Percentiles rank a stretch among this genome's conserved stretches.
phyloP scores from a whole-genome alignment of 768 basidiomycete species.

The Leccinum aurantiacum region DNA sequence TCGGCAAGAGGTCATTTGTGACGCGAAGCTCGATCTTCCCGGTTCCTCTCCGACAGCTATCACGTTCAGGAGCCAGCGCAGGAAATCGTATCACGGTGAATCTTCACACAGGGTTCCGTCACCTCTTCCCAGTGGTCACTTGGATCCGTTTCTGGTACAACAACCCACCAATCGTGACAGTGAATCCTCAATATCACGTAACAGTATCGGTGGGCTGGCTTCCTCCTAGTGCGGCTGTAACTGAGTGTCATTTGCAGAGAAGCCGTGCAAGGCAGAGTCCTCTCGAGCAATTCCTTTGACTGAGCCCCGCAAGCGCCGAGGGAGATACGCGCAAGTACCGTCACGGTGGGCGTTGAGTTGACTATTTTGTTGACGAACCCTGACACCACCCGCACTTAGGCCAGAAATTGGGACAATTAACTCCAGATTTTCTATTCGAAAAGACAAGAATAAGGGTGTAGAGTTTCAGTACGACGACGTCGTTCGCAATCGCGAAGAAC shows the following conservation, averaged over 20 bases:
- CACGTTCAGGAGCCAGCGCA: slow-evolving; percentile 11
- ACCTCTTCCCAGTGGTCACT: slow-evolving; percentile 1
- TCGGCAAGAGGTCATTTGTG: slow-evolving; percentile 6
- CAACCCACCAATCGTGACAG: not conserved
- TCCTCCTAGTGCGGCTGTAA: not conserved
- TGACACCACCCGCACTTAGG: slow-evolving; percentile 14
- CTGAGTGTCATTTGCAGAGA: slow-evolving; percentile 13
- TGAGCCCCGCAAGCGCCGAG: slow-evolving; percentile 49
- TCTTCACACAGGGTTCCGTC: slow-evolving; percentile 10
- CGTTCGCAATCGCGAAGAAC: slow-evolving; percentile 61
- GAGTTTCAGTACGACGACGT: slow-evolving; percentile 75
- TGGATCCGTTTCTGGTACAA: slow-evolving; percentile 12
- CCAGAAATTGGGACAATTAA: slow-evolving; percentile 51
- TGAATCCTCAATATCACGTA: not conserved
- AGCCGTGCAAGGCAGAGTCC: slow-evolving; percentile 10
- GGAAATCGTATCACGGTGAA: slow-evolving; percentile 20
- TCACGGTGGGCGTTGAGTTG: slow-evolving; percentile 22
- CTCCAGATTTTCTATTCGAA: slow-evolving; percentile 64
- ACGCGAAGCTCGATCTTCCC: slow-evolving; percentile 1
- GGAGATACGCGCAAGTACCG: slow-evolving; percentile 52
- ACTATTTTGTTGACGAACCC: not conserved
- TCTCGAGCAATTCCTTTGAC: slow-evolving; percentile 13
- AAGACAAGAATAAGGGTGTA: slow-evolving; percentile 61
- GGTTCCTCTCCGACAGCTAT: not conserved
- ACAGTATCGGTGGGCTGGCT: slow-evolving; percentile 13